Evolutionary conservation across 139 green algal genomes (phyloP), one percentile per base, ranked within the genome.

Genomic region (Microglena sp.): DNA sequence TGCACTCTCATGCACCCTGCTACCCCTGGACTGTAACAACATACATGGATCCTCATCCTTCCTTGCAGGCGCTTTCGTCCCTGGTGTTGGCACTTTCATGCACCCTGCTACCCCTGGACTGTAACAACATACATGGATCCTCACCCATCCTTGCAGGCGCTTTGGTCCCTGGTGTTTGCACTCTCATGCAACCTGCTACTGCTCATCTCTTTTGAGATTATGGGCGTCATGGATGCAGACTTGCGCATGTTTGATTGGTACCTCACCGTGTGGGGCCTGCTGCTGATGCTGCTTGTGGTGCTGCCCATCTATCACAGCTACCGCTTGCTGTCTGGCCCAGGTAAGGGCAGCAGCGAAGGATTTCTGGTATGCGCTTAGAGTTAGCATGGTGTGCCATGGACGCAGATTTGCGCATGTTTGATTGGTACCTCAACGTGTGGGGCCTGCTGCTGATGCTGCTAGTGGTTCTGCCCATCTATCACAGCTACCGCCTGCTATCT

Each of bases 151-250:
- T n/a, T n/a, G n/a, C 76, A 92, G 76, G 33, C 74, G 7, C 67
- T 97, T 0, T 97, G 95, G 71, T 87, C 86, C 7, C 45, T 77
- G 4, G 84, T 93, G 0, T 97, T 97, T 69, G 85, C 87, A 0
- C 65, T 96, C 0, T 96, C 84, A n/a, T 86, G 80, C 65, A 92
- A 95, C 68, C 75, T 97, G 33, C 68, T 96, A 53, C 67, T 91
- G 59, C 73, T 97, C 28, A 78, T 97, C 1, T 67, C 97, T 1
- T 94, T 87, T 64, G 92, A 97, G 60, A 88, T 97, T 2, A 69
- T 93, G 11, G 79, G 74, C 53, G 46, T 91, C 4, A 78, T 97
- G 55, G n/a, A 60, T 30, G 8, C 26, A 60, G 28, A 21, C 28
- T 53, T 82, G 30, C 80, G 87, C 5, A 58, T 75, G 29, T 57